Base-by-base conservation (phyloP, 192 early-diverging fungal species). In the Helicostylum pulchrum region DNA sequence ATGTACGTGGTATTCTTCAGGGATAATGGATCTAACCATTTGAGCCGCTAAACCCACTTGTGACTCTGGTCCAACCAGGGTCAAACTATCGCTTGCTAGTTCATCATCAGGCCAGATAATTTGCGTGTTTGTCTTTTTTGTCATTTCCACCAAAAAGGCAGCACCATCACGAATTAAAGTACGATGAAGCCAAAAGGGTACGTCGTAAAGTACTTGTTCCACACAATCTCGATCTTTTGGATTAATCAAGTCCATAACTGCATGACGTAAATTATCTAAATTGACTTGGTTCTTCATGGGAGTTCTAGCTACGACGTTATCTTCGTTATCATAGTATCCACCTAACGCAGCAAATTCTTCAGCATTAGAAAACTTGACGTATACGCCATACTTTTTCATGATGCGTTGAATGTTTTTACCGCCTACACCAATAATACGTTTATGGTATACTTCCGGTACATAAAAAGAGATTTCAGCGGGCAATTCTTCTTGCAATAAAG, bases 351-450 rank as follows among this genome's bases (percentile, higher is more conserved):
- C 86, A 73, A 82, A 91, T 66, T 93, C 91, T 60, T 92, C 90
- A 0, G 86, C 82, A 62, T 91, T 92, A n/a, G 87, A 88, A 61
- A 93, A 93, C 71, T 93, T 93, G 56, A 93, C 90, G 65, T 91
- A 93, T 0, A 93, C 91, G 20, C 90, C 91, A 64, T 80, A 90
- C 60, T 90, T 88, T 46, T 93, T 93, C 91, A 93, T 93, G 71
- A 93, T 93, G 46, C 88, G 79, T 55, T 93, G 91, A 52, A 93
- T 92, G 71, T 93, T 93, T 53, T 91, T 92, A 68, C 91, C 91
- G 4, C 89, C 89, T 31, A 92, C 90, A 3, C 91, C 91, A 57
- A 93, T 93, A 67, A 93, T 93, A 15, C 91, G 80, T 71, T 93
- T 93, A 77, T 93, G 91, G 61, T 81, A 90, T 2, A 83, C 72